A percentile compares a stretch with the other conserved stretches of the same genome.
Evolutionary conservation across 805 yeast genomes (phyloP).

Genomic region (Wilhelminamyces savonicus): DNA sequence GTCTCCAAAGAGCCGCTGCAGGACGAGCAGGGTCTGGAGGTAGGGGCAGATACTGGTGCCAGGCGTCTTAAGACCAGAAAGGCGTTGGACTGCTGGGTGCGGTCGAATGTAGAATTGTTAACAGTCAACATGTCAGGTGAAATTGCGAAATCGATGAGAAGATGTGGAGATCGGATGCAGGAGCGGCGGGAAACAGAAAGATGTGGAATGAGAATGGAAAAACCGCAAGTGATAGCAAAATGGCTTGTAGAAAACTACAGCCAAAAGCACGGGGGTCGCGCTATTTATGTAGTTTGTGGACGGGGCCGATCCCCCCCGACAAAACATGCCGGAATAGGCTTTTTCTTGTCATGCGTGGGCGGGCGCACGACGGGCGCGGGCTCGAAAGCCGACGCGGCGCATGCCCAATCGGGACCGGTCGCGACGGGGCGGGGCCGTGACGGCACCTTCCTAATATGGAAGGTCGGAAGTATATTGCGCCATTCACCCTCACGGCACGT

Average conservation of each 20-base stretch:
- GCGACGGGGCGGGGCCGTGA: no score
- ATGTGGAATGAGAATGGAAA: neutral
- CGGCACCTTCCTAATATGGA: no score
- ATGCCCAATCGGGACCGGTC: no score
- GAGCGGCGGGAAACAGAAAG: neutral
- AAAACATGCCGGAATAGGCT: neutral
- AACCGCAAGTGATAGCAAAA: neutral
- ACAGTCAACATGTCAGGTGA: neutral
- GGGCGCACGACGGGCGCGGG: no score
- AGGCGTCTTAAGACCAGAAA: neutral
- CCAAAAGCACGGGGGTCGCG: neutral
- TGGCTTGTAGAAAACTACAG: neutral
- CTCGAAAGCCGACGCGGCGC: no score
- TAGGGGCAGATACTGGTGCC: neutral
- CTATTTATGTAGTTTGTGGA: neutral
- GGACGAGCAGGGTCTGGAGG: neutral
- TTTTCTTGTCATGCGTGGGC: neutral
- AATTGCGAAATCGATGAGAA: no score
- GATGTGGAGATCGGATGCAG: no score
- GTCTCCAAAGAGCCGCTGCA: constrained; percentile 4
- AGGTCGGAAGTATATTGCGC: no score
- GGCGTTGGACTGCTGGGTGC: neutral
- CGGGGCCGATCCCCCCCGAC: neutral
- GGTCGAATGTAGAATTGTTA: no score
- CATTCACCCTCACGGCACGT: no score